A percentile compares a stretch with the other conserved stretches of the same genome.
Evolutionary conservation across 140 eudicot species (phyloP).

Genomic region (Erigeron philadelphicus): DNA sequence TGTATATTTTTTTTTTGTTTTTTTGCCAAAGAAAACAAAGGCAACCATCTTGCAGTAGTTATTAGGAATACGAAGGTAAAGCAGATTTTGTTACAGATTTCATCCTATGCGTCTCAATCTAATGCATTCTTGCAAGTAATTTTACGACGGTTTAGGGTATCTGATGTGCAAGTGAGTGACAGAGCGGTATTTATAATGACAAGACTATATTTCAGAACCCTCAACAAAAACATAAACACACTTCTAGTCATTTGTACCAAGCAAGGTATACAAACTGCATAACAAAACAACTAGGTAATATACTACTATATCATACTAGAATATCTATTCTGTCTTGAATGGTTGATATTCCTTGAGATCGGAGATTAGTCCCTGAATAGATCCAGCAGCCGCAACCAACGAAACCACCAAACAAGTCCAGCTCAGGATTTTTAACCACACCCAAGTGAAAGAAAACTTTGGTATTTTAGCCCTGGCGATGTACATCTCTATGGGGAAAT

Average conservation of each 20-base stretch:
- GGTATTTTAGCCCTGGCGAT: constrained; percentile 60
- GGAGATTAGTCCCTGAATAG: constrained; percentile 51
- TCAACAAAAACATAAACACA: neutral
- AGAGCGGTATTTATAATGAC: neutral
- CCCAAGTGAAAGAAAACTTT: constrained; percentile 60
- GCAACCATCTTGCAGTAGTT: too few species aligned
- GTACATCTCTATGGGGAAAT: constrained; percentile 85
- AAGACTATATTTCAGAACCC: neutral
- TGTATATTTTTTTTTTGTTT: too few species aligned
- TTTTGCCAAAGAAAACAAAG: too few species aligned
- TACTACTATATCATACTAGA: neutral
- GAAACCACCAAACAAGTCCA: constrained; percentile 62
- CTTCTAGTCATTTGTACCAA: constrained; percentile 3
- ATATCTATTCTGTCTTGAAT: constrained; percentile 37
- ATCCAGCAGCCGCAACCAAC: constrained; percentile 66
- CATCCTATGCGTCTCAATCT: too few species aligned
- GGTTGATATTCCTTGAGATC: constrained; percentile 59
- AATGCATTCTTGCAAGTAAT: too few species aligned
- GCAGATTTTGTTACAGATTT: too few species aligned
- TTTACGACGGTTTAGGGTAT: too few species aligned
- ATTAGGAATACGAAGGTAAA: too few species aligned
- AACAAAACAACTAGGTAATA: constrained; percentile 8
- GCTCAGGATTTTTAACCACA: constrained; percentile 63
- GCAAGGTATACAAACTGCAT: constrained; percentile 15
- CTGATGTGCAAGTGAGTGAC: too few species aligned